Base-by-base conservation (phyloP, 352 stramenopile genomes). In the Phytophthora pinifolia region DNA sequence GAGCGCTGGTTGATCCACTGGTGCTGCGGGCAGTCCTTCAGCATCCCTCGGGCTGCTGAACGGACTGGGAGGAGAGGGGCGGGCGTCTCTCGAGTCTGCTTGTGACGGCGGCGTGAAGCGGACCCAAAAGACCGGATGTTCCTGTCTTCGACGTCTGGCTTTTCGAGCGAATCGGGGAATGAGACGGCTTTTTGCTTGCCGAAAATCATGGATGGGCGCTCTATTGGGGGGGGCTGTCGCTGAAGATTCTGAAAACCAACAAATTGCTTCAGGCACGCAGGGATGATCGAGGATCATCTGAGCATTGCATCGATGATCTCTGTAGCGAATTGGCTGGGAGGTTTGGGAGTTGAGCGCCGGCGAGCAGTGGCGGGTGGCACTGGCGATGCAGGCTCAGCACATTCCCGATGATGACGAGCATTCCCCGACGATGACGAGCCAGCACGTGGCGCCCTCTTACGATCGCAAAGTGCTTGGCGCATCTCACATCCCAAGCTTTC, bases 21-120 rank as follows among this genome's bases (percentile, higher is more conserved):
- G 67, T 95, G 85, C 78, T 95, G 85, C 54, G 85, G 85, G 54
- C 85, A 95, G 71, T 93, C 74, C 77, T 93, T 93, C 43, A 95
- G 85, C 85, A 95, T 94, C 43, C 59, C 51, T 59, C 39, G 60
- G 46, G 51, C 38, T 62, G 60, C 53, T 54, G 46, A 59, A 55
- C 41, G 55, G 46, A 67, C 35, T 39, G 3, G 29, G 15, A 34
- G 22, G 13, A 10, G 10, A 10, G 10, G 34, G 10, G 25, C 37
- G 17, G 43, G 29, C 35, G 32, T 67, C 51, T 49, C 32, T 46
- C 39, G 37, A 41, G 30, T n/a, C 6, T 27, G 13, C 6, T 41
- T 30, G 15, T 20, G 33, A 25, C 17, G 32, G 18, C 45, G 39
- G 20, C 39, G 7, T 32, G 6, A 31, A 20, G 9, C 4, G 18